Evolutionary conservation across 2,329 filamentous ascomycete species (phyloP).

Genomic region (Coniochaeta hoffmannii): DNA sequence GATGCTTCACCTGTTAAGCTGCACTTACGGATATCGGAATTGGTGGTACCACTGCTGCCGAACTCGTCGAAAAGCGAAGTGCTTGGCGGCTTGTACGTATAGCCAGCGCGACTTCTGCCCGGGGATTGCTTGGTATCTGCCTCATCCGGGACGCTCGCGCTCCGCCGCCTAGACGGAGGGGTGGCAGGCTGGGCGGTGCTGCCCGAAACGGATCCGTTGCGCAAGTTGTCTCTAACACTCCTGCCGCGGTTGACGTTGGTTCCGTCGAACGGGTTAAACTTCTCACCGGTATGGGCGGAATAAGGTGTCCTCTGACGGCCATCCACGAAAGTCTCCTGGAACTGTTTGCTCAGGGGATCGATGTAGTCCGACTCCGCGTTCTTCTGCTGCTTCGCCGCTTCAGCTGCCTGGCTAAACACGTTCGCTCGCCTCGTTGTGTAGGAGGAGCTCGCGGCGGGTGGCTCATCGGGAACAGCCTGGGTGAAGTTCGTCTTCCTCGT

Average conservation of each 20-base stretch:
- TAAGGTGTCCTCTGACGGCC: constrained; percentile 52
- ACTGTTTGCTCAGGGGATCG: constrained; percentile 36
- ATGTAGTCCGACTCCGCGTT: constrained; percentile 8
- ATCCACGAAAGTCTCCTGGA: constrained; percentile 37
- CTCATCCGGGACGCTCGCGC: constrained; percentile 23
- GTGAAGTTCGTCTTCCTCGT: constrained; percentile 37
- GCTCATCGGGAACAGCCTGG: constrained; percentile 42
- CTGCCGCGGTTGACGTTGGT: constrained; percentile 34
- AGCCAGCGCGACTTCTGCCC: not conserved
- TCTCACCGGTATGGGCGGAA: constrained; percentile 48
- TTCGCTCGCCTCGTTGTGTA: constrained; percentile 31
- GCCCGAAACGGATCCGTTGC: constrained; percentile 14
- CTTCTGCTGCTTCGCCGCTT: constrained; percentile 8
- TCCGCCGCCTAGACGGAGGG: constrained; percentile 18
- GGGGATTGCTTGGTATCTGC: constrained; percentile 13
- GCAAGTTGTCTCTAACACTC: constrained; percentile 33
- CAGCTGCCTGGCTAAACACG: constrained; percentile 16
- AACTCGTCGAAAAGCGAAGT: not conserved
- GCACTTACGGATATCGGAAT: not conserved
- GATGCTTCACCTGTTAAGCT: not conserved
- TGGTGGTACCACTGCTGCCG: not conserved
- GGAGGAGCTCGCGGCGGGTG: constrained; percentile 40
- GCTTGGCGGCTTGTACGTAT: not conserved
- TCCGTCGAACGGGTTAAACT: constrained; percentile 48
- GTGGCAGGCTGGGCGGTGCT: constrained; percentile 8